Conservation (phyloP, 495 filamentous ascomycete genomes). For the Podospora conica region DNA sequence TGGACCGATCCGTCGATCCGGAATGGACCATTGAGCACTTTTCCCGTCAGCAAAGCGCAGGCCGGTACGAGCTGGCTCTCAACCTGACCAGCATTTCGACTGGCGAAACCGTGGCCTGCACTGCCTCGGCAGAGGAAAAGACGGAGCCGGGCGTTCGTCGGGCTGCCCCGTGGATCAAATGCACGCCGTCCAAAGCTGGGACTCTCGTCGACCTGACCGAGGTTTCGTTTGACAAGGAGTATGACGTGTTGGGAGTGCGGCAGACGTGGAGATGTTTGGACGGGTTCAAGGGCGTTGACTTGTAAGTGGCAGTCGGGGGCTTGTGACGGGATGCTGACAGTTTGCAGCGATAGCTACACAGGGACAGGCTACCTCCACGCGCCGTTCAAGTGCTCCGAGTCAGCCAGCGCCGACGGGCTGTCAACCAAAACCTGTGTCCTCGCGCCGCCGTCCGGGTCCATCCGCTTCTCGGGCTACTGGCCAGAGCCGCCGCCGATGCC, state of each 20-base stretch:
- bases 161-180: conserved; percentile 13
- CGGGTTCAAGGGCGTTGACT: conserved; percentile 12
- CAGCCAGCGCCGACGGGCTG: neutral
- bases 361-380: conserved; percentile 17
- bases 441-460: neutral
- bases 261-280: conserved; percentile 23
- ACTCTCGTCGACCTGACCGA: neutral
- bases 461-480: conserved; percentile 18
- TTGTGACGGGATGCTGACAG: neutral
- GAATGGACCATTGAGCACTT: conserved; percentile 18
- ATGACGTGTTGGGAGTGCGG: conserved; percentile 17
- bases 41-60: conserved; percentile 7
- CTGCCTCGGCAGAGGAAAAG: conserved; percentile 7
- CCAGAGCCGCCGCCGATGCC: conserved; percentile 34
- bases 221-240: conserved; percentile 12
- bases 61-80: conserved; percentile 10
- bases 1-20: conserved; percentile 16
- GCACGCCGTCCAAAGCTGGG: neutral
- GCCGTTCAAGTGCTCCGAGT: conserved; percentile 7
- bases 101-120: conserved; percentile 8
- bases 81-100: conserved; percentile 17
- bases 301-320: conserved; percentile 1
- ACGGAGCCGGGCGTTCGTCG: neutral
- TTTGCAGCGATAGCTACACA: conserved; percentile 9
- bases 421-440: conserved; percentile 15